Percentiles rank a stretch among this genome's conserved stretches.
Conservation (phyloP, 2,329 filamentous ascomycete genomes). For the Neophaeococcomyces aloes region DNA sequence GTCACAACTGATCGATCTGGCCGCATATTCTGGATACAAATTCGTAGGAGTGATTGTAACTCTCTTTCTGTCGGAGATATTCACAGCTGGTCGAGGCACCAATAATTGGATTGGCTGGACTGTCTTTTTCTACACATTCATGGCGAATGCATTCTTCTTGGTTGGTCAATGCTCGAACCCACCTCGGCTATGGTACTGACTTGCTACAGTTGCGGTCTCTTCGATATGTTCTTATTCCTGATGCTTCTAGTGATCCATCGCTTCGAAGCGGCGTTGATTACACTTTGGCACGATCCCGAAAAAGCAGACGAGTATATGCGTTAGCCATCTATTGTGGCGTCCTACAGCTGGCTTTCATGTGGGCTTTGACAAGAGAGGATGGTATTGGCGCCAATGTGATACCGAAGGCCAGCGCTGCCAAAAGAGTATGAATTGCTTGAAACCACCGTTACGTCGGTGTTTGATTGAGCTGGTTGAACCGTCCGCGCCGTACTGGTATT, state of each 20-base stretch:
- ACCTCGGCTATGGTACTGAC: slow-evolving; percentile 6
- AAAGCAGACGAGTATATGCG: slow-evolving; percentile 80
- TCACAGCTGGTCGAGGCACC: slow-evolving; percentile 69
- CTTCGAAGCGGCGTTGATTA: slow-evolving; percentile 46
- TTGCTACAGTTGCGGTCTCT: slow-evolving; percentile 68
- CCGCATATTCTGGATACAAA: slow-evolving; percentile 97
- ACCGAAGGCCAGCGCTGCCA: not conserved
- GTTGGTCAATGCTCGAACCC: slow-evolving; percentile 42
- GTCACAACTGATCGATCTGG: slow-evolving; percentile 81
- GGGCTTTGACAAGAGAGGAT: slow-evolving; percentile 54
- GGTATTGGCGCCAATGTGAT: slow-evolving; percentile 17
- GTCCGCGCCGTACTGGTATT: no score
- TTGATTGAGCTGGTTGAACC: no score
- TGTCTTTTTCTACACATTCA: slow-evolving; percentile 82
- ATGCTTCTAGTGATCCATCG: slow-evolving; percentile 57
- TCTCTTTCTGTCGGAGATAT: slow-evolving; percentile 64
- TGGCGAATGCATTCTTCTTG: slow-evolving; percentile 90
- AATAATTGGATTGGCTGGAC: slow-evolving; percentile 82
- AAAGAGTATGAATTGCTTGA: no score
- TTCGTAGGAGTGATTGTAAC: slow-evolving; percentile 95
- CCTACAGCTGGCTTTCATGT: slow-evolving; percentile 92
- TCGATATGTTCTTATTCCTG: slow-evolving; percentile 89
- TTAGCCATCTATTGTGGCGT: slow-evolving; percentile 90
- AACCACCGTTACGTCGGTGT: no score
- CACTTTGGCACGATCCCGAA: slow-evolving; percentile 71